Percentiles rank a stretch among this genome's conserved stretches.
Conservation (phyloP, 1,139 yeast species). For the Keqinozyma sinolaborantium region DNA sequence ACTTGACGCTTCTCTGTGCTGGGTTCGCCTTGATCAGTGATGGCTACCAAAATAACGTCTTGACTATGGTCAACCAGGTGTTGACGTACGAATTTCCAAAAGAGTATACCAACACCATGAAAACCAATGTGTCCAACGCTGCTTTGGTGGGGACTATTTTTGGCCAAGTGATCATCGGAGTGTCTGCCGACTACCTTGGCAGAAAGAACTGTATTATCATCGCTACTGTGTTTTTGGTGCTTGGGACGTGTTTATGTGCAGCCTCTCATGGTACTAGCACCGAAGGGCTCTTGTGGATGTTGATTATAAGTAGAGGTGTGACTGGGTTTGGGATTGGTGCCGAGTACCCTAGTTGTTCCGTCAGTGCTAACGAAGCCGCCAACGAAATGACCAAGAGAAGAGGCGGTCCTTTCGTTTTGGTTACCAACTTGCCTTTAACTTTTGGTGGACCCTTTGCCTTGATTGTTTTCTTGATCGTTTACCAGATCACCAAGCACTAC, state of each 20-base stretch:
- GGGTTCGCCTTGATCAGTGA: slow-evolving; percentile 53
- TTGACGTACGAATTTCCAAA: slow-evolving; percentile 28
- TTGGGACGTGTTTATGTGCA: slow-evolving; percentile 47
- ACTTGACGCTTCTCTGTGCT: slow-evolving; percentile 38
- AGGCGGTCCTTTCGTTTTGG: slow-evolving; percentile 62
- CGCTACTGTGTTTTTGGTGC: slow-evolving; percentile 41
- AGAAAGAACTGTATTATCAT: slow-evolving; percentile 45
- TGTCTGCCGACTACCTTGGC: slow-evolving; percentile 43
- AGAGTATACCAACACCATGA: slow-evolving; percentile 31
- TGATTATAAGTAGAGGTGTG: slow-evolving; percentile 61
- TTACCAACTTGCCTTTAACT: slow-evolving; percentile 69
- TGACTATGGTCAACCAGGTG: slow-evolving; percentile 43
- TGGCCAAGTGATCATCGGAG: slow-evolving; percentile 46
- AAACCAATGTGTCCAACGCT: slow-evolving; percentile 47
- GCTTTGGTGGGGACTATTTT: slow-evolving; percentile 48
- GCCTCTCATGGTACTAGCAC: slow-evolving; percentile 43
- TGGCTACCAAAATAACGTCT: slow-evolving; percentile 51
- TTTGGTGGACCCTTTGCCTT: slow-evolving; percentile 80
- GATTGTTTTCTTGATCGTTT: slow-evolving; percentile 62
- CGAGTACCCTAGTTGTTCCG: slow-evolving; percentile 69
- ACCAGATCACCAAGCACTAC: slow-evolving; percentile 50
- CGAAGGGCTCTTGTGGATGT: slow-evolving; percentile 65
- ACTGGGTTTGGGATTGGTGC: slow-evolving; percentile 79
- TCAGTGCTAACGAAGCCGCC: slow-evolving; percentile 71
- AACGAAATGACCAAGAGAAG: slow-evolving; percentile 58